phyloP scores from a whole-genome alignment of 140 eudicot genomes.

The Flaveria floridana region DNA sequence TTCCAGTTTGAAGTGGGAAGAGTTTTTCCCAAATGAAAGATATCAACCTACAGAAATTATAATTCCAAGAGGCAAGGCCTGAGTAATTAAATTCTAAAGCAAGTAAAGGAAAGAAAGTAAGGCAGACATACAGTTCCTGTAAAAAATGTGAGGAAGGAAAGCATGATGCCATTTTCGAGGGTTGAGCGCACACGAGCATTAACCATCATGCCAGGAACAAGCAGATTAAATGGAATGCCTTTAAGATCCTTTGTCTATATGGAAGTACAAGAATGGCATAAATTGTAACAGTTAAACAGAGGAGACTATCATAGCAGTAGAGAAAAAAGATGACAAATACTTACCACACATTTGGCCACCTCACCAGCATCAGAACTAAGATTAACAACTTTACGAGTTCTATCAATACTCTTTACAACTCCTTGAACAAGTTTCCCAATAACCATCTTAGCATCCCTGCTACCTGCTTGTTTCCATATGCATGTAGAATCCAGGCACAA shows the following conservation, averaged over 20 bases:
- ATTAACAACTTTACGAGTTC: slow-evolving; percentile 75
- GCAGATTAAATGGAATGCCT: slow-evolving; percentile 89
- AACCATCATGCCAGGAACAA: slow-evolving; percentile 97
- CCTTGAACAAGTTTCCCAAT: slow-evolving; percentile 81
- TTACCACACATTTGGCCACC: slow-evolving; percentile 84
- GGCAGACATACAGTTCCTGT: slow-evolving; percentile 87
- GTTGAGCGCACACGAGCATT: slow-evolving; percentile 76
- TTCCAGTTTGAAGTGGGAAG: slow-evolving; percentile 76
- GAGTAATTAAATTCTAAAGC: neutral
- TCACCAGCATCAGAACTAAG: slow-evolving; percentile 66
- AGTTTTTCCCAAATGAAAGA: slow-evolving; percentile 66
- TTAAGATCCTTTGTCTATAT: slow-evolving; percentile 84
- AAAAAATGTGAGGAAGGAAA: slow-evolving; percentile 83
- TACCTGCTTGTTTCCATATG: slow-evolving; percentile 44
- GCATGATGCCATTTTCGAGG: slow-evolving; percentile 88
- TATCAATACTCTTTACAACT: slow-evolving; percentile 77
- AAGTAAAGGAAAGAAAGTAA: slow-evolving; percentile 8
- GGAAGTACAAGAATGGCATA: slow-evolving; percentile 19
- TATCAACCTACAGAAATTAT: slow-evolving; percentile 58
- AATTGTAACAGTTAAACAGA: neutral
- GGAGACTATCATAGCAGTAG: neutral
- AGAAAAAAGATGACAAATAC: slow-evolving; percentile 21
- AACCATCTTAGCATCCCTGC: slow-evolving; percentile 35
- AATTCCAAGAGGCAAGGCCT: slow-evolving; percentile 12
- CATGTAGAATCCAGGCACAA: neutral